Conservation (phyloP, 192 early-diverging fungal genomes). For the Radiomyces spectabilis region DNA sequence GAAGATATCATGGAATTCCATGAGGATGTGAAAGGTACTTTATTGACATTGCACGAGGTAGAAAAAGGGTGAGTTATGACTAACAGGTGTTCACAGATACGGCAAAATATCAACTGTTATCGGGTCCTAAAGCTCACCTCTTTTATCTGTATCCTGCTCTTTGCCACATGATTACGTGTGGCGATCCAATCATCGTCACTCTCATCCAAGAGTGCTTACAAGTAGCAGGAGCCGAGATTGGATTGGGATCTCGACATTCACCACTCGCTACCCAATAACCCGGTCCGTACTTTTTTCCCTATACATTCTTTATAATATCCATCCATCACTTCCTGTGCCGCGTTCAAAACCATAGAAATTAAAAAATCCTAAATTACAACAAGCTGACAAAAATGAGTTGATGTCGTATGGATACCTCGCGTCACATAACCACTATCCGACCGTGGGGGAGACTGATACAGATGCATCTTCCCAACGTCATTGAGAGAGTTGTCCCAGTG, state of each 20-base stretch:
- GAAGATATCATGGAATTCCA: conserved; percentile 29
- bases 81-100: conserved; percentile 24
- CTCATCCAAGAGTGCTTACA: conserved; percentile 21
- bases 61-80: conserved; percentile 18
- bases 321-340: background rate
- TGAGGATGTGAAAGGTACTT: conserved; percentile 28
- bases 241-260: conserved; percentile 2
- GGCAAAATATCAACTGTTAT: conserved; percentile 43
- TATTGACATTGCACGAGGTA: too few species aligned
- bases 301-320: background rate
- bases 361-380: too few species aligned
- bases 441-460: too few species aligned
- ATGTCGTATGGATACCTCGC: too few species aligned
- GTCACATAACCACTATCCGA: too few species aligned
- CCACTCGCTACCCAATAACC: too few species aligned
- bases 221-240: conserved; percentile 22
- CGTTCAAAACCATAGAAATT: too few species aligned
- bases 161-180: conserved; percentile 46
- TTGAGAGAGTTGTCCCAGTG: too few species aligned
- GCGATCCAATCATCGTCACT: conserved; percentile 28
- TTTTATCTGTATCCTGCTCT: conserved; percentile 64
- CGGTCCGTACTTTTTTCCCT: background rate
- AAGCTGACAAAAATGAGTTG: too few species aligned
- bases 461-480: too few species aligned
- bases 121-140: conserved; percentile 52